These are phyloP conservation scores for Ogataea henricii DNA, from an alignment of 805 yeast genomes.

Conservation along the genomic window DNA sequence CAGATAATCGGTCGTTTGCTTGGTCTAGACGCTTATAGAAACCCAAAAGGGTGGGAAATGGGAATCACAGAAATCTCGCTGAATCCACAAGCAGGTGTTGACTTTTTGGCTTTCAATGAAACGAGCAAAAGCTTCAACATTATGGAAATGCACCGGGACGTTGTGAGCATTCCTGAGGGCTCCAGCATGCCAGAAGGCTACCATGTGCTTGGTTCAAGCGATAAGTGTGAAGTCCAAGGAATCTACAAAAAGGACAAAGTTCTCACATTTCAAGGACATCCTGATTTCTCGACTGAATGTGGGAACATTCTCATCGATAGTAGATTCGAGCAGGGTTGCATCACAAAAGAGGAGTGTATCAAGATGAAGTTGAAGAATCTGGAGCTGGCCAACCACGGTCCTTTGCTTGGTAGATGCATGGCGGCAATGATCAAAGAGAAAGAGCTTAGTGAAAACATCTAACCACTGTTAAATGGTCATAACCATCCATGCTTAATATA, in stretches of 20 bases:
- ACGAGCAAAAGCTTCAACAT: slow-evolving; percentile 34
- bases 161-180: slow-evolving; percentile 24
- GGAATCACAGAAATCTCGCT: slow-evolving; percentile 57
- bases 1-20: slow-evolving; percentile 73
- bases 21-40: slow-evolving; percentile 60
- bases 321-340: slow-evolving; percentile 8
- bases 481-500: too few species aligned
- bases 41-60: slow-evolving; percentile 72
- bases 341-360: slow-evolving; percentile 9
- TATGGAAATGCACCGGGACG: slow-evolving; percentile 62
- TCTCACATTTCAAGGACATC: slow-evolving; percentile 87
- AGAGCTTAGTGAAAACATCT: too few species aligned
- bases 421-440: slow-evolving; percentile 9
- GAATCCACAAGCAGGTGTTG: slow-evolving; percentile 38
- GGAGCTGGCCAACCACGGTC: slow-evolving; percentile 10
- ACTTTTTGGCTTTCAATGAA: slow-evolving; percentile 17
- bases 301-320: slow-evolving; percentile 19
- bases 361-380: slow-evolving; percentile 8
- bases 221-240: slow-evolving; percentile 67
- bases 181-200: slow-evolving; percentile 36
- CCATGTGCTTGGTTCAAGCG: slow-evolving; percentile 53
- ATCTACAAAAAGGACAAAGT: slow-evolving; percentile 52
- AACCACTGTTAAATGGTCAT: too few species aligned
- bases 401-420: slow-evolving; percentile 11
- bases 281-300: slow-evolving; percentile 62